These are phyloP conservation scores for Talaromyces thailandensis DNA, from an alignment of 495 filamentous ascomycete species.

Conservation along the genomic window DNA sequence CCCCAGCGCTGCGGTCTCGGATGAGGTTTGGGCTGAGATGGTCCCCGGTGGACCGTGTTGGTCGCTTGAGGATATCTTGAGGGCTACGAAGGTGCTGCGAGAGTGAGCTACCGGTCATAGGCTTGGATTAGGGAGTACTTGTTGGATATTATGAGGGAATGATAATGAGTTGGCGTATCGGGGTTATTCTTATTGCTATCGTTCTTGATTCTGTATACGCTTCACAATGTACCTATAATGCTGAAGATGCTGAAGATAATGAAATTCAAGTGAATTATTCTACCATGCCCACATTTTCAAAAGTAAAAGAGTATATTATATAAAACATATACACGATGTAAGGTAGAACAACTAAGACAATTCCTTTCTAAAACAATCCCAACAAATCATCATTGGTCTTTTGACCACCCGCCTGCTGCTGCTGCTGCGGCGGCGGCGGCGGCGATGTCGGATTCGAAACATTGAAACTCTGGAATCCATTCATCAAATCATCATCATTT, in stretches of 20 bases:
- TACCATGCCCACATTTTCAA: not conserved
- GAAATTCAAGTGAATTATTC: not conserved
- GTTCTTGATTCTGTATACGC: not conserved
- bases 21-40: constrained; percentile 60
- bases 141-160: not conserved
- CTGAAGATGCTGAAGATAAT: not conserved
- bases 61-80: constrained; percentile 60
- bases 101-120: constrained; percentile 7
- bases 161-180: not conserved
- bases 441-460: constrained; percentile 37
- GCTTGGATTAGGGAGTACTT: not conserved
- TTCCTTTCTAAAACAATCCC: constrained; percentile 61
- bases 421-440: constrained; percentile 17
- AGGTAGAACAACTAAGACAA: not conserved
- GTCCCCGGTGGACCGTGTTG: constrained; percentile 55
- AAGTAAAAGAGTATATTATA: not conserved
- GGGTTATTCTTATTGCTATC: not conserved
- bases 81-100: constrained; percentile 40
- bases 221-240: not conserved
- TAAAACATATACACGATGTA: constrained; percentile 1
- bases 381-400: constrained; percentile 83
- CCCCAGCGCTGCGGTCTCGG: constrained; percentile 47
- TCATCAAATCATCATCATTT: constrained; percentile 57
- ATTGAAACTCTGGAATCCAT: constrained; percentile 75
- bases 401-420: constrained; percentile 27